A percentile compares a stretch with the other conserved stretches of the same genome.
Evolutionary conservation across 768 basidiomycete genomes (phyloP).

Genomic region (Tylopilus felleus): DNA sequence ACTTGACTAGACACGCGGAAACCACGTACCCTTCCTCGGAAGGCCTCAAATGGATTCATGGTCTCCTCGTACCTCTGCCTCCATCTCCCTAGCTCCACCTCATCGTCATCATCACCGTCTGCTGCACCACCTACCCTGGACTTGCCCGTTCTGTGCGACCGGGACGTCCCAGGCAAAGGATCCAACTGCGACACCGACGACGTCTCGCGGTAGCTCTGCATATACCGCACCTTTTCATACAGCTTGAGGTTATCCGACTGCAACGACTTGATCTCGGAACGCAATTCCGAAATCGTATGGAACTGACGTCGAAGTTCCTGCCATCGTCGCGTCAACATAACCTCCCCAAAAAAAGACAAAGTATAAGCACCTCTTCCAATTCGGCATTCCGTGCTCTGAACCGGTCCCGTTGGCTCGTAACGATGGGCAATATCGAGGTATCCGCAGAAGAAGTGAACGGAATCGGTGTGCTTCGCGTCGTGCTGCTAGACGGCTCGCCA

Average conservation of each 20-base stretch:
- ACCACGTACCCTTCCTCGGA: slow-evolving; percentile 82
- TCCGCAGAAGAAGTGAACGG: slow-evolving; percentile 76
- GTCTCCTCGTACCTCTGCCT: slow-evolving; percentile 90
- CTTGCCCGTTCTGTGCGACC: slow-evolving; percentile 3
- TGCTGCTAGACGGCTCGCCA: slow-evolving; percentile 17
- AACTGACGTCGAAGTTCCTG: slow-evolving; percentile 95
- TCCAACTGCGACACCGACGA: slow-evolving; percentile 61
- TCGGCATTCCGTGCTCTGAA: slow-evolving; percentile 97
- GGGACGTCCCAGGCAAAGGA: slow-evolving; percentile 50
- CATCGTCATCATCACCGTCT: slow-evolving; percentile 32
- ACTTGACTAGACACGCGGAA: neutral
- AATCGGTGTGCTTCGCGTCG: slow-evolving; percentile 56
- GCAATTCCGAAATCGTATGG: slow-evolving; percentile 91
- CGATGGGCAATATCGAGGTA: slow-evolving; percentile 95
- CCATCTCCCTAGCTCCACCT: slow-evolving; percentile 84
- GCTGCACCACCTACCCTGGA: neutral
- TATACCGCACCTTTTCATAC: slow-evolving; percentile 98
- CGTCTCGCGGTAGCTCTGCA: slow-evolving; percentile 93
- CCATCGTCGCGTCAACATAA: neutral
- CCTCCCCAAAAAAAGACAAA: neutral
- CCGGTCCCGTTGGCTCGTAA: slow-evolving; percentile 95
- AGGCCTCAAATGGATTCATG: slow-evolving; percentile 98
- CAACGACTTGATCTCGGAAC: slow-evolving; percentile 84
- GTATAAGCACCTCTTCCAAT: slow-evolving; percentile 75
- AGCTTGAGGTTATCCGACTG: slow-evolving; percentile 96